Base-by-base conservation (phyloP, 148 eudicot genomes). In the Cornus controversa region DNA sequence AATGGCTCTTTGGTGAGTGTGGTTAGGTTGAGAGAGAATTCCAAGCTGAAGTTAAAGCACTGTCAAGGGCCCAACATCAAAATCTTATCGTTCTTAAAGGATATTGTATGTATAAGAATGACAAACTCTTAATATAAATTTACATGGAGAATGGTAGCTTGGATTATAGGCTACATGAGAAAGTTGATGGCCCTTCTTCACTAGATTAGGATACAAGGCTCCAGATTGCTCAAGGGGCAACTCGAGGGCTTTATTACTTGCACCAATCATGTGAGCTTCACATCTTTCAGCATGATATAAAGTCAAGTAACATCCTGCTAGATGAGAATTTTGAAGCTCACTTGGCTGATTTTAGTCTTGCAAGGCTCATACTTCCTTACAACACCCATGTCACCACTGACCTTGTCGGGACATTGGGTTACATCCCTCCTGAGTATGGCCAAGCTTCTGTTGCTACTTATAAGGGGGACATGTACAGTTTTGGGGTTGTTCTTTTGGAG, bases 131-230 rank as follows among this genome's bases (percentile, higher is more conserved):
- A 74, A 88, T 88, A 47, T 88, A 88, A 78, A 62, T 85, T 10
- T 88, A 77, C 70, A 85, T 88, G 90, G 90, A 85, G 81, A 88
- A 88, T 67, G 85, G 90, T 26, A 88, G 90, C 66, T 82, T 88
- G 71, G 90, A 88, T 74, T 85, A 83, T 66, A 85, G 90, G 90
- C 66, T 88, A 77, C 90, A 88, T 27, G 90, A 88, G 75, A 88
- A 81, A 64, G 2, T 62, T 3, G 90, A 85, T 7, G 90, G 90
- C 25, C 85, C 85, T n/a, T 50, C 85, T 16, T 85, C 71, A 5
- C 70, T 88, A 28, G 85, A 83, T 58, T 88, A 88, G 90, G 85
- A 79, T 10, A 80, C 63, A 13, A 81, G 90, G 82, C 80, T 88
- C 29, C 72, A 64, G 22, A 85, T 85, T 57, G 87, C 84, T 45